Evolutionary conservation across 495 filamentous ascomycete species (phyloP), one percentile per base, ranked within the genome.

Genomic region (Talaromyces nanjingensis): DNA sequence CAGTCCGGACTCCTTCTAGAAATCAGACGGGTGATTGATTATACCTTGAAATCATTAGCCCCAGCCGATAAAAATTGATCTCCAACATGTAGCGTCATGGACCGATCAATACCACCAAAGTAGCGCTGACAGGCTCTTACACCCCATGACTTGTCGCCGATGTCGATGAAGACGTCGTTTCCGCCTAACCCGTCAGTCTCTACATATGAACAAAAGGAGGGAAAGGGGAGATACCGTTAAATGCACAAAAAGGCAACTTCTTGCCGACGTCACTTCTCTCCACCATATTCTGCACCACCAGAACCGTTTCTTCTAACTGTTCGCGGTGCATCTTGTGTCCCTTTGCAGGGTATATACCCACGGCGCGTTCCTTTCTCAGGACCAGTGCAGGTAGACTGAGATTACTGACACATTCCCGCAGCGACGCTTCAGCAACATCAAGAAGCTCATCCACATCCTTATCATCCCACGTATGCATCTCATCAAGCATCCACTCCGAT

Each of bases 81-180:
- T 29, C 93, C 92, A 31, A 97, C 88, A 72, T 97, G 93, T 55
- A 96, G 76, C 0, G 89, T 91, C 66, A 83, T 84, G 54, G 77
- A 73, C 14, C 81, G 86, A 45, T 83, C 81, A 59, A 91, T 87
- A 9, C 82, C 84, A 6, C 87, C 90, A 69, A 98, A 96, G 77
- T 92, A 99, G n/a, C 84, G 81, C 78, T 98, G 94, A 63, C 91
- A 96, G 0, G 89, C 91, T 11, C 89, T 78, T 24, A 99, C 96
- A 64, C 96, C 96, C 87, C 91, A 93, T 47, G 88, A 89, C 72
- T 99, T 99, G 73, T 99, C 96, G 57, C 96, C 96, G 68, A 99
- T 97, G 75, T 99, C 96, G 42, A 99, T 93, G 71, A 99, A 99
- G 24, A 97, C 91, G 71, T 98, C 92, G 63, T 96, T 93, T 7